Base-by-base conservation (phyloP, 495 filamentous ascomycete species). In the Talaromyces liani region DNA sequence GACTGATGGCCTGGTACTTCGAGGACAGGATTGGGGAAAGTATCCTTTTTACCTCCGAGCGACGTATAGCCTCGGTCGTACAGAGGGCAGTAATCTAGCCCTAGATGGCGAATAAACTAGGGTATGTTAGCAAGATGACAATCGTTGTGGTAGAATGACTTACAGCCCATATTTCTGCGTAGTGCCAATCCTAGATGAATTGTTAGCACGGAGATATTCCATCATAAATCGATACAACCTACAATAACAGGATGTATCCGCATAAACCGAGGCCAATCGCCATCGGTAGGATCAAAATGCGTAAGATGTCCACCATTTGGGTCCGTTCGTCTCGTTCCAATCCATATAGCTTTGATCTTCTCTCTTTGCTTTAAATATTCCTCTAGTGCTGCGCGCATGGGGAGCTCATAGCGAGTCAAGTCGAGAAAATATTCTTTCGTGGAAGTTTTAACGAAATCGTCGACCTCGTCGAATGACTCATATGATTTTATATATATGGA, bases 191-290 rank as follows among this genome's bases (percentile, higher is more conserved):
- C 60, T 51, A 36, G n/a, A 36, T 7, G 0, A 36, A 36, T 2
- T 4, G 27, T 62, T 54, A 62, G 60, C 47, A 3, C n/a, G 10
- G 47, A 61, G 3, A 24, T 29, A 41, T 20, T 6, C 29, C 56
- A 39, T 31, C 25, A 39, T 6, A 6, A n/a, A 47, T 12, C 8
- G 45, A 18, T 20, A 77, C 97, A 98, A 95, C 94, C 97, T 70
- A 98, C 94, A 70, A 98, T 91, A 8, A 98, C 89, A 0, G 94
- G 94, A 77, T 98, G 92, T 47, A 97, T 79, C 54, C 94, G 82
- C 87, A 98, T 92, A 69, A 98, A 97, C 62, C 81, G 75, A 25
- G 94, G 95, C 94, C 94, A 98, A 3, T 88, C 94, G 29, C 81
- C 74, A 78, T 98, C 94, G 4, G 94, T 98, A 60, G 76, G 79